These are phyloP conservation scores for Climacium dendroides DNA, from an alignment of 225 moss, liverwort and hornwort species.

Conservation along the genomic window DNA sequence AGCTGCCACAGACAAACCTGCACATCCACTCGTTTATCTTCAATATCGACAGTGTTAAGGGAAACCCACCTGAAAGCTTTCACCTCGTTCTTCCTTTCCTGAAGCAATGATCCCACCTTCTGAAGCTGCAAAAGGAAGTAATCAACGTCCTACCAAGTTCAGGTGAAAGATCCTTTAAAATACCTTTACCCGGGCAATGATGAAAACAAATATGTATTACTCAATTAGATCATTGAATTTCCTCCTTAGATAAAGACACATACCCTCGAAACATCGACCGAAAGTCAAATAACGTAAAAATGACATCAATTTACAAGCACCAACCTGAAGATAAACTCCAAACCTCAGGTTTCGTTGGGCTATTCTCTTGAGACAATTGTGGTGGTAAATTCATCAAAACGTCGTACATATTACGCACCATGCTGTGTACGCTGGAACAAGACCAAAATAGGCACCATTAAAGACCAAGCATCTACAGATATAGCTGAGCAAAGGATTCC, in stretches of 20 bases:
- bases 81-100: background rate
- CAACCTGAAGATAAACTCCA: slow-evolving; percentile 36
- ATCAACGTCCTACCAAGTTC: background rate
- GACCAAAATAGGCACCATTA: background rate
- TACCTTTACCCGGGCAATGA: background rate
- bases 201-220: background rate
- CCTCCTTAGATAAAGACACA: background rate
- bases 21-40: background rate
- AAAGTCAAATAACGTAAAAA: background rate
- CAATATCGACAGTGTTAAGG: background rate
- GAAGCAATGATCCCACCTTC: background rate
- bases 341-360: slow-evolving; percentile 11
- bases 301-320: background rate
- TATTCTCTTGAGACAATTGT: slow-evolving; percentile 25
- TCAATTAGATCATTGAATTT: background rate
- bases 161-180: background rate
- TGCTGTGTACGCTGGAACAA: slow-evolving; percentile 41
- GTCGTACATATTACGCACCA: slow-evolving; percentile 67
- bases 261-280: background rate
- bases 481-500: background rate
- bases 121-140: background rate
- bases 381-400: slow-evolving; percentile 59
- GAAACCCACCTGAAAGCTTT: slow-evolving; percentile 15
- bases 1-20: background rate
- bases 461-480: background rate